Conservation (phyloP, 2,329 filamentous ascomycete species). For the Monosporascus cannonballus region DNA sequence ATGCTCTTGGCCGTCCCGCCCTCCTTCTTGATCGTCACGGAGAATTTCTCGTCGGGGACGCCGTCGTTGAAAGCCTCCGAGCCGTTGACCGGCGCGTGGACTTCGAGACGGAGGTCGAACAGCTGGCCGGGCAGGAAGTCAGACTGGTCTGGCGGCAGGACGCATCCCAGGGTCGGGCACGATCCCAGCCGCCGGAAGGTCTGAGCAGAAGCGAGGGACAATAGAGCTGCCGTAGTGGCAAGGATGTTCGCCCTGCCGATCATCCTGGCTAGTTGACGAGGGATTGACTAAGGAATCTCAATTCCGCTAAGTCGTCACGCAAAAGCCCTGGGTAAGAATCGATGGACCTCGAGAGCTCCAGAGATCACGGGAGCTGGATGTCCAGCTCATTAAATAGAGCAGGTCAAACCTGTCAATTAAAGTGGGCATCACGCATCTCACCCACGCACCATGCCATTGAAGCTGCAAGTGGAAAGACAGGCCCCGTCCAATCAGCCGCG, state of each 20-base stretch:
- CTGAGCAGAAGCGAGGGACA: slow-evolving; percentile 43
- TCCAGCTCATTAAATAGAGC: not conserved
- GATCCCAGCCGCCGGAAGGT: slow-evolving; percentile 55
- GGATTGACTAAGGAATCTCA: not conserved
- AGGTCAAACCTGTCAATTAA: not conserved
- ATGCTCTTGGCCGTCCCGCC: slow-evolving; percentile 47
- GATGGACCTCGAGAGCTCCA: not conserved
- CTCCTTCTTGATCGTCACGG: slow-evolving; percentile 65
- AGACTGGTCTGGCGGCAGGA: slow-evolving; percentile 58
- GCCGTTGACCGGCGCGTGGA: slow-evolving; percentile 76
- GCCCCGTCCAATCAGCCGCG: not conserved
- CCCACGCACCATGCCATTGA: not conserved
- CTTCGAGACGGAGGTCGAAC: slow-evolving; percentile 78
- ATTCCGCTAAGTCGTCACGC: not conserved
- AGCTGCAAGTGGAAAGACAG: not conserved
- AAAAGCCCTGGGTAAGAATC: not conserved
- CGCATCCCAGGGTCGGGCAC: slow-evolving; percentile 53
- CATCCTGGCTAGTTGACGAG: slow-evolving; percentile 17
- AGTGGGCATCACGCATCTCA: not conserved
- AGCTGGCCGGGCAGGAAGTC: slow-evolving; percentile 80
- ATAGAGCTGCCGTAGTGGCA: slow-evolving; percentile 27
- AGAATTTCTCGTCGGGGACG: slow-evolving; percentile 68
- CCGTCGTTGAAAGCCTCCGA: slow-evolving; percentile 67
- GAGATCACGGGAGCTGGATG: not conserved
- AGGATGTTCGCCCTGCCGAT: slow-evolving; percentile 30